A percentile compares a stretch with the other conserved stretches of the same genome.
phyloP scores from a whole-genome alignment of 2,329 filamentous ascomycete genomes.

The Didymella pomorum region DNA sequence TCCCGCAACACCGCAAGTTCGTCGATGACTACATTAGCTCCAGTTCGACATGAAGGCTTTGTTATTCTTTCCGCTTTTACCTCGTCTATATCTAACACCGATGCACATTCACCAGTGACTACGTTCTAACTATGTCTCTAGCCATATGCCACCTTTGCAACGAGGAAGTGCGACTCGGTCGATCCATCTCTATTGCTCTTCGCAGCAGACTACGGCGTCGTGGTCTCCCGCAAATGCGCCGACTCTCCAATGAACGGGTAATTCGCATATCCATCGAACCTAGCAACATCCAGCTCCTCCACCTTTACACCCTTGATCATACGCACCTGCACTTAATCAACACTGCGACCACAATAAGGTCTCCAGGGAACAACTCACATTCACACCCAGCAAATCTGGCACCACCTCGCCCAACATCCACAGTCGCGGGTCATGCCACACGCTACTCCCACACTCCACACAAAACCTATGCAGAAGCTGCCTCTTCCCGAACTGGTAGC shows the following conservation, averaged over 20 bases:
- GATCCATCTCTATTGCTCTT: no score
- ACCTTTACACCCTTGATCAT: conserved; percentile 10
- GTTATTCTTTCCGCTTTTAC: no score
- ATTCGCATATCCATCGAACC: conserved; percentile 7
- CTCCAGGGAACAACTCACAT: conserved; percentile 1
- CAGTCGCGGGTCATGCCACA: conserved; percentile 14
- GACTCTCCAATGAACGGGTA: conserved; percentile 15
- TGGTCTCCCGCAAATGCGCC: conserved; percentile 2
- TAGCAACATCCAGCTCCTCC: conserved; percentile 9
- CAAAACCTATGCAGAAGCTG: conserved; percentile 16
- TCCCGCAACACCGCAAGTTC: no score
- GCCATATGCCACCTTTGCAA: no score
- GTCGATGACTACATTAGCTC: no score
- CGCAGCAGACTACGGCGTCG: not conserved
- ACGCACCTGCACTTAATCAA: conserved; percentile 5
- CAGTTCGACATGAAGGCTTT: no score
- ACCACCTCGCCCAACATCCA: conserved; percentile 3
- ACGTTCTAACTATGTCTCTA: no score
- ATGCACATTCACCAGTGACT: no score
- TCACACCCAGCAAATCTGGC: conserved; percentile 14
- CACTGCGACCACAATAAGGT: not conserved
- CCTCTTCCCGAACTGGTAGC: conserved; percentile 8
- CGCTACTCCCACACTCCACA: conserved; percentile 13
- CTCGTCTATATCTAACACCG: no score
- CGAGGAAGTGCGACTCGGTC: no score